These are phyloP conservation scores for Penicillium sp. DNA, from an alignment of 2,329 filamentous ascomycete species.

Conservation along the genomic window DNA sequence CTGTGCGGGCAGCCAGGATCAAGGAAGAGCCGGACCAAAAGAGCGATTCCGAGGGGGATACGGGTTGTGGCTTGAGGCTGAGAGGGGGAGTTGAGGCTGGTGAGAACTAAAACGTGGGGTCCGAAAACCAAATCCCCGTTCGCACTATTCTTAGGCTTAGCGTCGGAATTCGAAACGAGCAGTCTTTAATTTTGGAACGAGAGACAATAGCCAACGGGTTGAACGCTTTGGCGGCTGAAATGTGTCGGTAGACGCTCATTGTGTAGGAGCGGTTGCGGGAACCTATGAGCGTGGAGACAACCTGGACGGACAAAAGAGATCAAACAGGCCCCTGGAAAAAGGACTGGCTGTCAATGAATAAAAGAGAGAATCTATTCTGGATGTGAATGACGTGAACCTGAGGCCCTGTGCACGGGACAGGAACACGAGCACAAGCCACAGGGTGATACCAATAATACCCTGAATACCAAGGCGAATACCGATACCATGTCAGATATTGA, in stretches of 20 bases:
- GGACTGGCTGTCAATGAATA: slow-evolving; percentile 10
- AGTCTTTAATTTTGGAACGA: slow-evolving; percentile 11
- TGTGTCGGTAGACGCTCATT: slow-evolving; percentile 21
- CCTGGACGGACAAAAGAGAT: background rate
- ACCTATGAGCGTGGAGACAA: slow-evolving; percentile 12
- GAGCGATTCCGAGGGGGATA: background rate
- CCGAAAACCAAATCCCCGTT: background rate
- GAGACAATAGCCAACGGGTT: background rate
- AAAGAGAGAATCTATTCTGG: slow-evolving; percentile 2
- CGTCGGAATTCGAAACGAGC: background rate
- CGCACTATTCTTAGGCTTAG: slow-evolving; percentile 7
- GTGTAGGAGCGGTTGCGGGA: slow-evolving; percentile 13
- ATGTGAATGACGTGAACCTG: slow-evolving; percentile 13
- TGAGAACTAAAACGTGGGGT: background rate
- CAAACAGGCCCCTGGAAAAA: background rate
- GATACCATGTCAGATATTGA: background rate
- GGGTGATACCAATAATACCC: no score
- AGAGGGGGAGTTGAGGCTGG: background rate
- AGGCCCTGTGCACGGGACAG: slow-evolving; percentile 12
- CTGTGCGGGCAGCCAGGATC: slow-evolving; percentile 4
- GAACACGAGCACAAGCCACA: slow-evolving; percentile 28
- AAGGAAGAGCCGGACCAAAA: background rate
- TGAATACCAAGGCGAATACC: background rate
- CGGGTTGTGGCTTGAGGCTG: slow-evolving; percentile 20
- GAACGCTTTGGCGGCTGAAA: slow-evolving; percentile 8